Evolutionary conservation across 352 stramenopile species (phyloP).

Genomic region (Globisporangium paroecandrum): DNA sequence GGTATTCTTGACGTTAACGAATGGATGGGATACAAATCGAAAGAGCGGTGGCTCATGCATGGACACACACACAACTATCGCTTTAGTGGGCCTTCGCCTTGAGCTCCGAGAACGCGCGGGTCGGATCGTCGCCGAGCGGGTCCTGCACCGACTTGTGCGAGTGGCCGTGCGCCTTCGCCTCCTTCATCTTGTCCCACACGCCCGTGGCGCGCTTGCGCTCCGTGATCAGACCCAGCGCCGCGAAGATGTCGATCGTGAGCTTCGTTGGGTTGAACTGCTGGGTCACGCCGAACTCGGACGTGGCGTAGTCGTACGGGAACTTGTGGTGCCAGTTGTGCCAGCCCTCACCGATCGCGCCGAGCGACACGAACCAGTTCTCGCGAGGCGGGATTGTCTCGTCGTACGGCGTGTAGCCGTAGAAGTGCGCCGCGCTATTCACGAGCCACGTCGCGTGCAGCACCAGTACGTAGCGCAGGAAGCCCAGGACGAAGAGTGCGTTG

Average conservation of each 20-base stretch:
- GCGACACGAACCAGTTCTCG: slow-evolving; percentile 97
- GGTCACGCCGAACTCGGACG: slow-evolving; percentile 95
- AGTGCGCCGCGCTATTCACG: slow-evolving; percentile 97
- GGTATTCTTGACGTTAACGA: background rate
- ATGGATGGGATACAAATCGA: background rate
- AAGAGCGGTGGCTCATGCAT: slow-evolving; percentile 28
- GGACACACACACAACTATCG: background rate
- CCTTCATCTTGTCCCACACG: slow-evolving; percentile 93
- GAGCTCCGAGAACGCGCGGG: slow-evolving; percentile 53
- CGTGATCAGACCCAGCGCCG: slow-evolving; percentile 89
- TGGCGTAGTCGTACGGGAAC: slow-evolving; percentile 99
- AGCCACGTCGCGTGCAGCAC: slow-evolving; percentile 98
- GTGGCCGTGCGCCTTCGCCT: slow-evolving; percentile 34
- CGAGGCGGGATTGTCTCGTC: slow-evolving; percentile 92
- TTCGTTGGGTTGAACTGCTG: slow-evolving; percentile 98
- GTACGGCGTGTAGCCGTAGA: slow-evolving; percentile 97
- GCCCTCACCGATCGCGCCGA: slow-evolving; percentile 95
- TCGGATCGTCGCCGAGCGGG: slow-evolving; percentile 53
- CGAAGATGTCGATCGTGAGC: slow-evolving; percentile 94
- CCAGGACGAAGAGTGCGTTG: slow-evolving; percentile 95
- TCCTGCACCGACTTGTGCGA: slow-evolving; percentile 36
- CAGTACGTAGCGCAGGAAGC: slow-evolving; percentile 91
- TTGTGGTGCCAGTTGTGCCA: slow-evolving; percentile 99
- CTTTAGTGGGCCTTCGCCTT: slow-evolving; percentile 30
- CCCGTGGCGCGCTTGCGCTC: slow-evolving; percentile 93